A percentile compares a stretch with the other conserved stretches of the same genome.
Evolutionary conservation across 73 alveolate genomes (phyloP).

Genomic region (Stentor roeselii): DNA sequence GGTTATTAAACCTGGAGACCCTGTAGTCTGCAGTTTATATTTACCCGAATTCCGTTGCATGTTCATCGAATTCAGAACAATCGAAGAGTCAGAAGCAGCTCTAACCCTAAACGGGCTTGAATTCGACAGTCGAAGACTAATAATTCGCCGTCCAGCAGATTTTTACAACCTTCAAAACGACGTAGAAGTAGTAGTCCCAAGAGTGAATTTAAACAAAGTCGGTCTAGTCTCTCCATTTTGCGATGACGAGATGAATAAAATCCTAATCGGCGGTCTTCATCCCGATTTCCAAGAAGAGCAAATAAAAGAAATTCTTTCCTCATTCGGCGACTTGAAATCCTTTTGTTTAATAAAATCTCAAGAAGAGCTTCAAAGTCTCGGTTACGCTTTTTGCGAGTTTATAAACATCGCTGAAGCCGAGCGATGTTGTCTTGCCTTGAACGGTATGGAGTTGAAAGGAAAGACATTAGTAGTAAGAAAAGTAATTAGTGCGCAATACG

Average conservation of each 20-base stretch:
- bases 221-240: conserved; percentile 53
- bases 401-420: conserved; percentile 16
- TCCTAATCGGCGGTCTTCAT: conserved; percentile 67
- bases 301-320: conserved; percentile 34
- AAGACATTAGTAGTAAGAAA: conserved; percentile 16
- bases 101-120: conserved; percentile 52
- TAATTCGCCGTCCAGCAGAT: conserved; percentile 57
- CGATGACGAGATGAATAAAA: conserved; percentile 49
- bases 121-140: conserved; percentile 31
- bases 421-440: not conserved
- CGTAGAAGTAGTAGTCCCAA: conserved; percentile 41
- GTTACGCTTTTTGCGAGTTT: conserved; percentile 64
- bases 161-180: conserved; percentile 39
- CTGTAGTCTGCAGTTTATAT: conserved; percentile 31
- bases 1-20: conserved; percentile 49
- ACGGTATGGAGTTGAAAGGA: conserved; percentile 13
- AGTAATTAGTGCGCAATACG: conserved; percentile 16
- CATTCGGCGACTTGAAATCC: conserved; percentile 52
- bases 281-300: conserved; percentile 52
- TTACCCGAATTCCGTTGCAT: conserved; percentile 49
- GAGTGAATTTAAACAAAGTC: conserved; percentile 37
- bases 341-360: conserved; percentile 48
- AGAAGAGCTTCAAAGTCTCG: conserved; percentile 33
- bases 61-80: conserved; percentile 57
- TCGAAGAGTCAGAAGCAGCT: conserved; percentile 51